Evolutionary conservation across 2,329 filamentous ascomycete species (phyloP).

Genomic region (Juglanconis sp.): DNA sequence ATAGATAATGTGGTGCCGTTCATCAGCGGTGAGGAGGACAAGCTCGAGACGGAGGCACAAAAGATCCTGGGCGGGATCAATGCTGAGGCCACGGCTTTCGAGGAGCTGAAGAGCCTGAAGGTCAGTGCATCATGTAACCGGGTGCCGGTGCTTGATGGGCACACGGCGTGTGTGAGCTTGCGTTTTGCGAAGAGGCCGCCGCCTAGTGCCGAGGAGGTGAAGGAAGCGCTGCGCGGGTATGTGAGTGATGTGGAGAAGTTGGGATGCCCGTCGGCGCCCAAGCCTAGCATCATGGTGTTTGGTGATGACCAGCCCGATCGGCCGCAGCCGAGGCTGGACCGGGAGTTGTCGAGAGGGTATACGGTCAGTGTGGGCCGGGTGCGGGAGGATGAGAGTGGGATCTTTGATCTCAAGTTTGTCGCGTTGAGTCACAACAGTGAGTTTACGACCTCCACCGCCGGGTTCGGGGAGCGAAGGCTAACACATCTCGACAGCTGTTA

Average conservation of each 20-base stretch:
- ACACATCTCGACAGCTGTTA: constrained; percentile 58
- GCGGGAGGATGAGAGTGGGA: constrained; percentile 78
- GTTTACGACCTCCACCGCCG: constrained; percentile 24
- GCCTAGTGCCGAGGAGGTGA: constrained; percentile 73
- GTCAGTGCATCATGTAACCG: constrained; percentile 89
- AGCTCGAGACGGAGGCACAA: constrained; percentile 88
- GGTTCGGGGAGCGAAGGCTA: constrained; percentile 17
- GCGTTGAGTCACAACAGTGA: constrained; percentile 78
- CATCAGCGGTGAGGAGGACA: constrained; percentile 92
- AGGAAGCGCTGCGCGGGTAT: constrained; percentile 76
- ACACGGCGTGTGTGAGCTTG: constrained; percentile 90
- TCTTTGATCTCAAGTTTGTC: constrained; percentile 95
- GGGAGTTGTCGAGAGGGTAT: constrained; percentile 81
- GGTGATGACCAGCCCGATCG: constrained; percentile 72
- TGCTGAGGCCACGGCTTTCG: constrained; percentile 67
- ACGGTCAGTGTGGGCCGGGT: constrained; percentile 87
- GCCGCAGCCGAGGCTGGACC: constrained; percentile 86
- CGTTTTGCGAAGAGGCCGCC: constrained; percentile 73
- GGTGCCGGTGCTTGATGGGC: constrained; percentile 91
- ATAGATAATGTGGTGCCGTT: constrained; percentile 94
- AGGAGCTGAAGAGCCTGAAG: constrained; percentile 69
- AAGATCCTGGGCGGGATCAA: constrained; percentile 87
- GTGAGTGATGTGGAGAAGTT: constrained; percentile 76
- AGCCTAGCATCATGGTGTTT: constrained; percentile 79
- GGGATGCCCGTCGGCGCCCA: constrained; percentile 83